phyloP scores from a whole-genome alignment of 495 filamentous ascomycete genomes.

The Talaromyces liani region DNA sequence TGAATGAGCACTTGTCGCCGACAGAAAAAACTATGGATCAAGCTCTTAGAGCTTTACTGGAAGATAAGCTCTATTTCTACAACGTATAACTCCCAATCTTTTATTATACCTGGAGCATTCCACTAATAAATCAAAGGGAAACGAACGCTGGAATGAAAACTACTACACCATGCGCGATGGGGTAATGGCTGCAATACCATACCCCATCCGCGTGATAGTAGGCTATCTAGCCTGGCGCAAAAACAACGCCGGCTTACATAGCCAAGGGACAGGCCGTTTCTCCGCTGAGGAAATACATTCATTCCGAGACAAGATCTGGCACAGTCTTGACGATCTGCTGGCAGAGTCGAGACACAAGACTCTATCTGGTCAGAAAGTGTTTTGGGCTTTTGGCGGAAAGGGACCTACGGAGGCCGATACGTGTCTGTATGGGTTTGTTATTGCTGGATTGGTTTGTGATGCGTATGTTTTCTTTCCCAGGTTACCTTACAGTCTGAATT shows the following conservation, averaged over 20 bases:
- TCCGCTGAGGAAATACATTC: conserved; percentile 37
- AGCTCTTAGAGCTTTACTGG: conserved; percentile 45
- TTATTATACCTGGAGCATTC: too few species aligned
- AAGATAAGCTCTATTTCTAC: conserved; percentile 55
- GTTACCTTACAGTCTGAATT: background rate
- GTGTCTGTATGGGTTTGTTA: conserved; percentile 49
- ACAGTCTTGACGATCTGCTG: conserved; percentile 33
- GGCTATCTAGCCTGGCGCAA: conserved; percentile 44
- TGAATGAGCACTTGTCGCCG: conserved; percentile 35
- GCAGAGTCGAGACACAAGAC: conserved; percentile 12
- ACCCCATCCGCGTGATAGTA: conserved; percentile 44
- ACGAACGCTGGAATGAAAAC: conserved; percentile 51
- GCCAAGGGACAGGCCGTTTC: conserved; percentile 49
- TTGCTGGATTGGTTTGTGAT: conserved; percentile 36
- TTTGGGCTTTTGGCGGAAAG: conserved; percentile 51
- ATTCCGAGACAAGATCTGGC: conserved; percentile 47
- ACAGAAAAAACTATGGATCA: conserved; percentile 38
- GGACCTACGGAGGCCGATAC: conserved; percentile 51
- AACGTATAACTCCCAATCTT: conserved; percentile 23
- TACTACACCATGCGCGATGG: conserved; percentile 54
- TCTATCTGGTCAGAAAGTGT: conserved; percentile 22
- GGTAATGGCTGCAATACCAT: conserved; percentile 39
- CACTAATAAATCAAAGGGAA: background rate
- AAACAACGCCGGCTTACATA: conserved; percentile 31
- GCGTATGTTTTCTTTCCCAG: conserved; percentile 38